These are phyloP conservation scores for Thermochaetoides thermophila DNA, from an alignment of 495 filamentous ascomycete species.

Conservation along the genomic window DNA sequence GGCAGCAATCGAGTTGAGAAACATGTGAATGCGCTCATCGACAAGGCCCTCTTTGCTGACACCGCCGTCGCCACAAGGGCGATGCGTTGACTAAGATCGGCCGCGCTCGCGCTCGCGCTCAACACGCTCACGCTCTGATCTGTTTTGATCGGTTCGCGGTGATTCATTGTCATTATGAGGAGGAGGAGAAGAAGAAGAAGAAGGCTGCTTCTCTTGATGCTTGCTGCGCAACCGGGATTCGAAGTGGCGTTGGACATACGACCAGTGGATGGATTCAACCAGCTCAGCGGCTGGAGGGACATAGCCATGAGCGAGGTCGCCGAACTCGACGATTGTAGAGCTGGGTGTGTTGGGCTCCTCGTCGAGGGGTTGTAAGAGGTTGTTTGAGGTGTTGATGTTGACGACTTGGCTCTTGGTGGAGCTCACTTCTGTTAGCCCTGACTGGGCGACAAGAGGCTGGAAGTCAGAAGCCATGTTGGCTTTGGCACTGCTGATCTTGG, in stretches of 20 bases:
- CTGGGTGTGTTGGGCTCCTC: conserved; percentile 5
- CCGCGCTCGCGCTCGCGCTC: not conserved
- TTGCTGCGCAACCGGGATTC: conserved; percentile 2
- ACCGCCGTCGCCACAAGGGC: too few species aligned
- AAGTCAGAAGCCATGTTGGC: too few species aligned
- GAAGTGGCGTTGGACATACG: not conserved
- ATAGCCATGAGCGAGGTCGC: not conserved
- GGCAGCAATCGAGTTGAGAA: conserved; percentile 1
- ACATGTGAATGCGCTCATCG: conserved; percentile 2
- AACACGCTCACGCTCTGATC: not conserved
- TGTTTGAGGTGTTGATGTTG: too few species aligned
- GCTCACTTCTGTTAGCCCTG: too few species aligned
- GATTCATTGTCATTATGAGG: too few species aligned
- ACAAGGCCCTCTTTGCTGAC: not conserved
- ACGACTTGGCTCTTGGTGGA: too few species aligned
- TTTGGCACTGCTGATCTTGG: too few species aligned
- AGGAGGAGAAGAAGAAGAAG: too few species aligned
- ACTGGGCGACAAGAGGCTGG: too few species aligned
- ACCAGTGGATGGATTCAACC: conserved; percentile 1
- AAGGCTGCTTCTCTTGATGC: not conserved
- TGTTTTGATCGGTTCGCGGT: conserved; percentile 2
- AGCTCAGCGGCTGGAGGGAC: conserved; percentile 3
- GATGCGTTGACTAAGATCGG: conserved; percentile 1
- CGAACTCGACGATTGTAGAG: conserved; percentile 5
- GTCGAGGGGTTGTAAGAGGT: not conserved